Base-by-base conservation (phyloP, 768 basidiomycete genomes). In the Clavaria fumosa region DNA sequence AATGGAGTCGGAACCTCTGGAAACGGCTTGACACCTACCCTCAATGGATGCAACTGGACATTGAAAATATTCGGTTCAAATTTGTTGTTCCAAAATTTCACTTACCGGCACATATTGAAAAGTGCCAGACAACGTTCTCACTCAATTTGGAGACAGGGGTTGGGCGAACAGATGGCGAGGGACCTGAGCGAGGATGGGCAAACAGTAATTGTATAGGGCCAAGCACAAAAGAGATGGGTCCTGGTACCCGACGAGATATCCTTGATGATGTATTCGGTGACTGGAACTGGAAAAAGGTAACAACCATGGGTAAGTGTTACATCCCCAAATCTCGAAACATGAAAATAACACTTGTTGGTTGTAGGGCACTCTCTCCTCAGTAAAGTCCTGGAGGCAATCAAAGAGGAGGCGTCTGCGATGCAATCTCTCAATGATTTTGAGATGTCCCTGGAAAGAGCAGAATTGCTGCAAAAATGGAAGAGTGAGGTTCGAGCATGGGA, bases 141-240 rank as follows among this genome's bases (percentile, higher is more conserved):
- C 49, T 57, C 26, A 50, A 49, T 19, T 47, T 43, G 30, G 41
- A 40, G 5, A 30, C 30, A 0, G 50, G 53, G 11, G 48, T 50
- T 11, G 59, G 50, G 0, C 43, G 51, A 18, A 59, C 55, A 0
- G 57, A 61, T 41, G 61, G 61, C 1, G 60, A 62, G 34, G 55
- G 47, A 0, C 43, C 52, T 7, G 59, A 63, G 43, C 41, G 52
- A 2, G 47, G 46, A 0, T 63, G 57, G 58, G 44, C 55, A 0
- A 23, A 46, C 14, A 44, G 52, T 9, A 57, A 60, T 37, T 44
- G 43, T 0, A 20, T 51, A 0, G 49, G 58, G 6, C 17, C 38
- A 5, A 56, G 57, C 26, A 59, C 57, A 1, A 42, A 46, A 20
- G 59, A 59, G 45, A 63, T 64, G 61, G 59, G 57, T 5, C 52